Evolutionary conservation across 306 rosid species (phyloP), one percentile per base, ranked within the genome.

Genomic region (Quercus mongolica): DNA sequence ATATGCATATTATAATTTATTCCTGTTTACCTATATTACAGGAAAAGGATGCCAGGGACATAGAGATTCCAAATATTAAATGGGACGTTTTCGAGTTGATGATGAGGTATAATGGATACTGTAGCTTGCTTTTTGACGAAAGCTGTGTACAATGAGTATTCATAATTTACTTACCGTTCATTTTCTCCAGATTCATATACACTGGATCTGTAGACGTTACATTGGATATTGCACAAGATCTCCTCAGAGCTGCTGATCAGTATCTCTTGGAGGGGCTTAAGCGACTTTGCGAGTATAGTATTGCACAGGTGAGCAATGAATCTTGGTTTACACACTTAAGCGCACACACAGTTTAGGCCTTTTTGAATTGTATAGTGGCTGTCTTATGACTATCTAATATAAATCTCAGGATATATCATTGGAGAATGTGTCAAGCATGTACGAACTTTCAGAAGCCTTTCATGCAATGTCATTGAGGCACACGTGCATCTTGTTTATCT

Each of bases 11-110:
- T 77, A 23, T 76, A 41, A 56, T 76, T 2, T 55, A 62, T 71
- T 81, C 41, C 33, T 7, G 23, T 74, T 85, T 69, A 69, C 75
- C 26, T 81, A 63, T 54, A 57, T 87, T 83, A 30, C 96, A 95
- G 99, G 99, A 95, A 76, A 95, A 95, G 91, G 98, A 95, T 85
- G 99, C 99, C 51, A 93, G 91, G 85, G 99, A 95, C 83, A 93
- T 95, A 77, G 99, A 95, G 84, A 95, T 95, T 80, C 99, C 99
- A 78, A 93, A 95, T 83, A 95, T 95, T 81, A 92, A 90, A 90
- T 95, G 99, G 99, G 98, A 90, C 76, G 97, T 95, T 79, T 95
- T 95, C 2, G 92, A 95, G 87, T 85, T 95, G 89, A 95, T 95
- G 99, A 95, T 95, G 98, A 93, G 99, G 99, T 95, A 65, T 38